Evolutionary conservation across 1,139 yeast species (phyloP).

Genomic region (Williopsis jadinii): DNA sequence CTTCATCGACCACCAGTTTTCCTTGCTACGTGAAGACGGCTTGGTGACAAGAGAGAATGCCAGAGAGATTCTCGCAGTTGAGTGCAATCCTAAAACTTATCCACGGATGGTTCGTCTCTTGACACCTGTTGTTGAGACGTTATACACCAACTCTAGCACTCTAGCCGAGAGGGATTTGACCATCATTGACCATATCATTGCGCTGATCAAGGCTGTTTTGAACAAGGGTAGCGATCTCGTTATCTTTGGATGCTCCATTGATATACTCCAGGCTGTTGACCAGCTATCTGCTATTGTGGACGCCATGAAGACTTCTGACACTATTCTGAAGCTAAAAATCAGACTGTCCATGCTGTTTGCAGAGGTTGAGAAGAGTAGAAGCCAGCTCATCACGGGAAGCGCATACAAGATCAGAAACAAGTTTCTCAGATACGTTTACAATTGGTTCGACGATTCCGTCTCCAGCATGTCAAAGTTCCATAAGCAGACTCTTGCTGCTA

Average conservation of each 20-base stretch:
- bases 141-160: constrained; percentile 11
- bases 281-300: constrained; percentile 31
- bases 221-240: constrained; percentile 33
- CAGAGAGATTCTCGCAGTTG: constrained; percentile 39
- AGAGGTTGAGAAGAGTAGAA: constrained; percentile 40
- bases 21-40: constrained; percentile 42
- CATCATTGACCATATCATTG: constrained; percentile 34
- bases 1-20: constrained; percentile 37
- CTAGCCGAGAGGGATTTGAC: constrained; percentile 25
- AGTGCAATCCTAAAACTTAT: constrained; percentile 36
- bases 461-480: constrained; percentile 27
- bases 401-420: constrained; percentile 53
- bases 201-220: constrained; percentile 33
- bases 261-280: constrained; percentile 31
- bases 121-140: constrained; percentile 21
- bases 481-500: constrained; percentile 16
- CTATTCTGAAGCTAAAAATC: constrained; percentile 44
- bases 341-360: constrained; percentile 51
- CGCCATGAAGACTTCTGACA: constrained; percentile 26
- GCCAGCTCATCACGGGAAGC: constrained; percentile 41
- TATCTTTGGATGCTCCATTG: constrained; percentile 33
- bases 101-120: constrained; percentile 30
- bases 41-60: constrained; percentile 45
- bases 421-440: constrained; percentile 51
- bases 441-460: constrained; percentile 60